Percentiles rank a stretch among this genome's conserved stretches.
Evolutionary conservation across 2,329 filamentous ascomycete species (phyloP).

Genomic region (Aspergillus novoparasiticus): DNA sequence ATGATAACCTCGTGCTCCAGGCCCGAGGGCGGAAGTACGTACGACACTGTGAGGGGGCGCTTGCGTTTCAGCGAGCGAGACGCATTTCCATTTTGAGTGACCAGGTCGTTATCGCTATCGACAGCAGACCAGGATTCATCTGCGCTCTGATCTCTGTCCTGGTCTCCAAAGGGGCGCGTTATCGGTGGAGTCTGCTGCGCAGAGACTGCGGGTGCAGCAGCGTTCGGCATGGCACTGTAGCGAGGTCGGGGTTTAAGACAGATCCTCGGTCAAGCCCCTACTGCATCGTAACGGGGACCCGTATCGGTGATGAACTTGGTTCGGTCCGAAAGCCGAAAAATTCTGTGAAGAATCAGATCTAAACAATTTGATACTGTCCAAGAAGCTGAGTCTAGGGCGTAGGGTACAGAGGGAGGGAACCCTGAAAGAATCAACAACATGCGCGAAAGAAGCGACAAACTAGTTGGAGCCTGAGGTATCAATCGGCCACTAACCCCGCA

Average conservation of each 20-base stretch:
- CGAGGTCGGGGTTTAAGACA: slow-evolving; percentile 30
- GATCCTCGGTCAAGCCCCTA: slow-evolving; percentile 18
- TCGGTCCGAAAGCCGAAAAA: background rate
- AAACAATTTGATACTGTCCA: background rate
- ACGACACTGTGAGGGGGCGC: slow-evolving; percentile 43
- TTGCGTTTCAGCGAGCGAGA: slow-evolving; percentile 38
- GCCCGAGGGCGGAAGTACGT: slow-evolving; percentile 22
- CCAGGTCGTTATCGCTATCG: slow-evolving; percentile 38
- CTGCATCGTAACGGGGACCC: slow-evolving; percentile 13
- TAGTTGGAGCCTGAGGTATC: slow-evolving; percentile 10
- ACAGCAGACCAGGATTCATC: slow-evolving; percentile 38
- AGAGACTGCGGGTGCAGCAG: slow-evolving; percentile 24
- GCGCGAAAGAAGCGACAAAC: background rate
- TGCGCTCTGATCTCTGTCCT: slow-evolving; percentile 34
- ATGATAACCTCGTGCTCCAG: background rate
- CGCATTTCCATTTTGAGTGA: slow-evolving; percentile 28
- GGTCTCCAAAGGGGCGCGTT: slow-evolving; percentile 24
- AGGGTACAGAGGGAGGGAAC: background rate
- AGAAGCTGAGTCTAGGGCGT: background rate
- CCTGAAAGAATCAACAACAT: slow-evolving; percentile 3
- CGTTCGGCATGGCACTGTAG: slow-evolving; percentile 40
- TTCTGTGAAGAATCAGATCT: background rate
- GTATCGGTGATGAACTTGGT: background rate
- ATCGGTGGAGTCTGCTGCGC: slow-evolving; percentile 26
- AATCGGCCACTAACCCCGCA: slow-evolving; percentile 7